Percentiles rank a stretch among this genome's conserved stretches.
phyloP scores from a whole-genome alignment of 2,329 filamentous ascomycete genomes.

The Arthrobotrys iridis region DNA sequence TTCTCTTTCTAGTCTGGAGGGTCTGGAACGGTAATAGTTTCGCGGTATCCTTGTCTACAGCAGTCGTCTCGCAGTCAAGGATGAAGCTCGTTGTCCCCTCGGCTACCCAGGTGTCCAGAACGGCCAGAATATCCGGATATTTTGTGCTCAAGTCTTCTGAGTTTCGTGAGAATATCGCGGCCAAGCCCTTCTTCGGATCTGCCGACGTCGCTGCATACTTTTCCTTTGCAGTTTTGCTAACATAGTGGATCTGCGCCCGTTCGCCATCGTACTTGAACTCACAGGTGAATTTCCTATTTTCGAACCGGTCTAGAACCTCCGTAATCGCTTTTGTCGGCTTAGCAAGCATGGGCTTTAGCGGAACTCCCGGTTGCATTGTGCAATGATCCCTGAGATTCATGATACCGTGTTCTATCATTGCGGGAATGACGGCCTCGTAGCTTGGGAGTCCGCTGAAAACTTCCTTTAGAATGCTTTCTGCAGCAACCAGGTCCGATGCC shows the following conservation, averaged over 20 bases:
- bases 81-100: constrained; percentile 92
- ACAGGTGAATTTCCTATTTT: constrained; percentile 93
- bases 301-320: constrained; percentile 95
- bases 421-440: constrained; percentile 93
- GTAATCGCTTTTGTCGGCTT: constrained; percentile 98
- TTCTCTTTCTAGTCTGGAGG: constrained; percentile 96
- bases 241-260: constrained; percentile 97
- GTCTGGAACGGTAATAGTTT: constrained; percentile 97
- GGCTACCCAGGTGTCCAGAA: constrained; percentile 89
- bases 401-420: constrained; percentile 86
- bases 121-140: constrained; percentile 92
- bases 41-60: constrained; percentile 93
- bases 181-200: constrained; percentile 76
- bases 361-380: constrained; percentile 91
- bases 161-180: constrained; percentile 95
- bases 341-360: constrained; percentile 97
- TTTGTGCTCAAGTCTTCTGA: constrained; percentile 97
- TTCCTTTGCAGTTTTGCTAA: constrained; percentile 79
- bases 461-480: constrained; percentile 84
- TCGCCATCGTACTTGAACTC: constrained; percentile 99
- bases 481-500: constrained; percentile 80
- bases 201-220: constrained; percentile 72
- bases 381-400: constrained; percentile 82
- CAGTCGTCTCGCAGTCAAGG: constrained; percentile 97
- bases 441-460: constrained; percentile 95